phyloP scores from a whole-genome alignment of 2,329 filamentous ascomycete species.

The Endoconidiophora laricicola region DNA sequence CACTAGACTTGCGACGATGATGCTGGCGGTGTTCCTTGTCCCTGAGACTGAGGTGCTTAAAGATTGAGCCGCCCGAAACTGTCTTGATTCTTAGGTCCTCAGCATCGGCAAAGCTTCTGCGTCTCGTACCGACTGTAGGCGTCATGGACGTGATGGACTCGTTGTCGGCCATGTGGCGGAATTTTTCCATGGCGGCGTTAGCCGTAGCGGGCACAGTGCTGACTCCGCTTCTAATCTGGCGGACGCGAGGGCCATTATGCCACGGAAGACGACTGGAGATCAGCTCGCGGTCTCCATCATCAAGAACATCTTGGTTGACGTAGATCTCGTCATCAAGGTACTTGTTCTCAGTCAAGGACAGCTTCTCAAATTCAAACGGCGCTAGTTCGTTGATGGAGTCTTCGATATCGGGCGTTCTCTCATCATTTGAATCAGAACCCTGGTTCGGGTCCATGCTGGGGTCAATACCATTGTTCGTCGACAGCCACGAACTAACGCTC shows the following conservation, averaged over 20 bases:
- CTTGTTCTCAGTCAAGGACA: constrained; percentile 32
- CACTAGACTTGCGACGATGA: constrained; percentile 20
- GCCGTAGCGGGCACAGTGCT: background rate
- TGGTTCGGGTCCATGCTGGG: too few species aligned
- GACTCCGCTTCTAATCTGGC: constrained; percentile 31
- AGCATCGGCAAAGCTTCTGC: constrained; percentile 43
- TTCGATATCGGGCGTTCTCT: background rate
- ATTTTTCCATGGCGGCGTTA: constrained; percentile 30
- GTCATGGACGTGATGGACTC: constrained; percentile 43
- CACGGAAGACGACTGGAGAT: constrained; percentile 28
- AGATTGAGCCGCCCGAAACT: constrained; percentile 36
- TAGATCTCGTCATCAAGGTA: constrained; percentile 34
- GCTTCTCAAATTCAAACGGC: constrained; percentile 20
- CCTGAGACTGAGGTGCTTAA: constrained; percentile 42
- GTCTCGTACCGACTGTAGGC: constrained; percentile 54
- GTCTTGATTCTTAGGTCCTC: constrained; percentile 15
- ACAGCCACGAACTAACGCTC: constrained; percentile 35
- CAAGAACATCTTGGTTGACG: constrained; percentile 25
- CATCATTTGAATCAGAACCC: background rate
- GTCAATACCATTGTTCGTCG: background rate
- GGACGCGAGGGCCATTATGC: constrained; percentile 31
- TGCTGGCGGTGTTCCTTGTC: constrained; percentile 22
- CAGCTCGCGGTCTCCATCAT: constrained; percentile 30
- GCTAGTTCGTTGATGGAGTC: constrained; percentile 18
- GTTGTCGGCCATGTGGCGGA: constrained; percentile 35